Evolutionary conservation across 108 stramenopile genomes (phyloP).

Genomic region (Phaeodactylum tricornutum): DNA sequence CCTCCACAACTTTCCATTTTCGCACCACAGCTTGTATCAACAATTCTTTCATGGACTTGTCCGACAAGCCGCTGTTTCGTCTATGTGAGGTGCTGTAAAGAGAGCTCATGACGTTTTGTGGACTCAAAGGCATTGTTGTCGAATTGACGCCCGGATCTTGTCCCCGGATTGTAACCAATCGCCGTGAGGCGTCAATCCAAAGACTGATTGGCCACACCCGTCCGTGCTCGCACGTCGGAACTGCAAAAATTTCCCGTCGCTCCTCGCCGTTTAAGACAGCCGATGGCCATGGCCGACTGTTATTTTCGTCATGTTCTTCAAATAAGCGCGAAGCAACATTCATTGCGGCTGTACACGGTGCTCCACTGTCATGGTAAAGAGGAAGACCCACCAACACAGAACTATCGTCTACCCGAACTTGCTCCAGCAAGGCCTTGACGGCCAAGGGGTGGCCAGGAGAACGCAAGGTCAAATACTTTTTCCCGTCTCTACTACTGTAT

Average conservation of each 20-base stretch:
- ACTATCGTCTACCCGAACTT: no score
- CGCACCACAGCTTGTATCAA: neutral
- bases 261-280: slow-evolving; percentile 9
- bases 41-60: neutral
- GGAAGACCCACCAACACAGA: slow-evolving; percentile 1
- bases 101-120: no score
- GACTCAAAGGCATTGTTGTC: no score
- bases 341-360: no score
- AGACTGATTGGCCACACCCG: neutral
- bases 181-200: slow-evolving; percentile 2
- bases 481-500: neutral
- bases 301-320: neutral
- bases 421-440: slow-evolving; percentile 1
- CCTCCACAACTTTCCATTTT: neutral
- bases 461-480: slow-evolving; percentile 1
- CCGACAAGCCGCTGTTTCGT: no score
- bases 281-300: neutral
- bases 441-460: slow-evolving; percentile 5
- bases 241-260: slow-evolving; percentile 5
- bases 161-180: neutral
- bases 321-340: neutral
- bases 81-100: no score
- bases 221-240: slow-evolving; percentile 10
- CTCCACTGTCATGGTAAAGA: neutral
- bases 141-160: neutral